Evolutionary conservation across 768 basidiomycete species (phyloP).

Genomic region (Pleurotus salmoneostramineus): DNA sequence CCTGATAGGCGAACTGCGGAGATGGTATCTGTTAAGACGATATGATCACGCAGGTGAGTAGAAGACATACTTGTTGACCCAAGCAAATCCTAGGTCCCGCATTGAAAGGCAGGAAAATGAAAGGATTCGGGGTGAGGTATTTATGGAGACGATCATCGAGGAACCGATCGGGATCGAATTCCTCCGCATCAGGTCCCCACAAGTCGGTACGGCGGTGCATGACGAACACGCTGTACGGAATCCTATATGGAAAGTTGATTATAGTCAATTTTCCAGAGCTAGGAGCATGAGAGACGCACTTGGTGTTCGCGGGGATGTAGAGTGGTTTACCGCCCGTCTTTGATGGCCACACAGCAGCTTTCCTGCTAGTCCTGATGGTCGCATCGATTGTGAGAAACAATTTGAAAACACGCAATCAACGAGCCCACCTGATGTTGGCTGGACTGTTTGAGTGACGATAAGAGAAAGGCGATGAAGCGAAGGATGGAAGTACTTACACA

Average conservation of each 20-base stretch:
- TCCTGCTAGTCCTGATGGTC: conserved; percentile 17
- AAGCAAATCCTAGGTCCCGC: conserved; percentile 34
- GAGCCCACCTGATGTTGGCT: conserved; percentile 11
- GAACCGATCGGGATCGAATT: conserved; percentile 56
- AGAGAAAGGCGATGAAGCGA: background rate
- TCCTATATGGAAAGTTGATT: background rate
- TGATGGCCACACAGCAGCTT: conserved; percentile 18
- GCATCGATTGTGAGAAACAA: background rate
- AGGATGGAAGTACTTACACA: conserved; percentile 12
- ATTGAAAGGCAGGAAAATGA: conserved; percentile 37
- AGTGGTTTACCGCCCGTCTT: conserved; percentile 20
- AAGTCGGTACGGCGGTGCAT: conserved; percentile 43
- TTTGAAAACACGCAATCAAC: background rate
- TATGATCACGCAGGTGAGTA: background rate
- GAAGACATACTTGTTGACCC: conserved; percentile 31
- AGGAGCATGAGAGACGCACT: conserved; percentile 13
- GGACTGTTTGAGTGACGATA: conserved; percentile 4
- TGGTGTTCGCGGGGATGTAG: conserved; percentile 26
- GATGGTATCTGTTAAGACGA: background rate
- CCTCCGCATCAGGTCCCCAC: conserved; percentile 54
- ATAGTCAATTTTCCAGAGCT: background rate
- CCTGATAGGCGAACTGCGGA: conserved; percentile 47
- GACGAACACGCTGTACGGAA: conserved; percentile 27
- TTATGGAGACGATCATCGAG: conserved; percentile 48
- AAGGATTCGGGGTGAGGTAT: conserved; percentile 40